These are phyloP conservation scores for Dactylellina haptotyla DNA, from an alignment of 2,329 filamentous ascomycete species.

Conservation along the genomic window DNA sequence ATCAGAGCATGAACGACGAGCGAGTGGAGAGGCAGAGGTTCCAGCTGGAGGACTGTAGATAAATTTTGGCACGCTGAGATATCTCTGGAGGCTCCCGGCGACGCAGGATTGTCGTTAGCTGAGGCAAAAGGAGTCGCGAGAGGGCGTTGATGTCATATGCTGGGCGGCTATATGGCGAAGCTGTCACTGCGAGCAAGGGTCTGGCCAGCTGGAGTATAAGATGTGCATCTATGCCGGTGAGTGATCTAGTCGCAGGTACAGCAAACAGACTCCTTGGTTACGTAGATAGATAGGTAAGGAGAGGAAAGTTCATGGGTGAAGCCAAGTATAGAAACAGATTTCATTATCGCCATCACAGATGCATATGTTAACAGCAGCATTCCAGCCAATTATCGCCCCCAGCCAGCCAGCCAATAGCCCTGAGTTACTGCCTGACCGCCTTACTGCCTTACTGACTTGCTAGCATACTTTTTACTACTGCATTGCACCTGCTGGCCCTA, in stretches of 20 bases:
- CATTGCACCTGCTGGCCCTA: too few species aligned
- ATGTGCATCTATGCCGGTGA: not conserved
- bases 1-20: too few species aligned
- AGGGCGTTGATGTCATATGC: conserved; percentile 23
- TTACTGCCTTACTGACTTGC: not conserved
- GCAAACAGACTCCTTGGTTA: too few species aligned
- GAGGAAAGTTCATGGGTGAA: not conserved
- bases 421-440: too few species aligned
- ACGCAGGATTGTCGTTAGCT: not conserved
- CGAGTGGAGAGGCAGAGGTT: too few species aligned
- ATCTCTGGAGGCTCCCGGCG: not conserved
- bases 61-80: too few species aligned
- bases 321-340: not conserved
- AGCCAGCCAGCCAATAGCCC: not conserved
- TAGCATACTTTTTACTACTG: too few species aligned
- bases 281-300: not conserved
- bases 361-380: not conserved
- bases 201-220: not conserved
- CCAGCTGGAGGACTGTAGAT: too few species aligned
- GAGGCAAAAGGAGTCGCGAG: conserved; percentile 11
- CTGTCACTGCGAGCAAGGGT: too few species aligned
- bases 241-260: too few species aligned
- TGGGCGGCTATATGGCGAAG: conserved; percentile 6
- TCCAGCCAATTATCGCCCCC: conserved; percentile 29
- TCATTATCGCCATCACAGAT: not conserved